These are phyloP conservation scores for Fragaria iinumae DNA, from an alignment of 306 rosid genomes.

Conservation along the genomic window DNA sequence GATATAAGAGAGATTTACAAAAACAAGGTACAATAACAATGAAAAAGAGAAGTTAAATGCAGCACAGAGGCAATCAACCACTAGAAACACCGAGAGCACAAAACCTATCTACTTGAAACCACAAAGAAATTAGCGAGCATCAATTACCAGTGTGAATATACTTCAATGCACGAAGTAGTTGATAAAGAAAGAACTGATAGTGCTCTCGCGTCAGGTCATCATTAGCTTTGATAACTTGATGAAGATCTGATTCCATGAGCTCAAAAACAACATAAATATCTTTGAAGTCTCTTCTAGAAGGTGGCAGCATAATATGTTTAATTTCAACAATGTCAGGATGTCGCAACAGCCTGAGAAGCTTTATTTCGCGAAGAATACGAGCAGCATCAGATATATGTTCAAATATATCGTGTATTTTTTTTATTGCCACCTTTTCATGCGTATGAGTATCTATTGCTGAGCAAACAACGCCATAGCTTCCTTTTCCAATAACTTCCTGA, in stretches of 20 bases:
- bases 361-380: slow-evolving; percentile 97
- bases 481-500: slow-evolving; percentile 91
- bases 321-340: slow-evolving; percentile 99
- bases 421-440: slow-evolving; percentile 86
- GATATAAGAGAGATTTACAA: not conserved
- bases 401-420: slow-evolving; percentile 85
- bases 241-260: slow-evolving; percentile 95
- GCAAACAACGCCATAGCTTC: slow-evolving; percentile 97
- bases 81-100: not conserved
- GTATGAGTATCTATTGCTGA: slow-evolving; percentile 92
- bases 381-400: slow-evolving; percentile 95
- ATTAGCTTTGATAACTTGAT: slow-evolving; percentile 94
- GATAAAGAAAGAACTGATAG: slow-evolving; percentile 92
- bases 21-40: not conserved
- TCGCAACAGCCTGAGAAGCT: slow-evolving; percentile 87
- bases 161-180: slow-evolving; percentile 92
- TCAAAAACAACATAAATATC: slow-evolving; percentile 95
- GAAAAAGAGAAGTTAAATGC: not conserved
- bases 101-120: not conserved
- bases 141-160: slow-evolving; percentile 80
- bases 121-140: slow-evolving; percentile 15
- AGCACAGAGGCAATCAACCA: not conserved
- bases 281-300: slow-evolving; percentile 79
- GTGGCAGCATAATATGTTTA: slow-evolving; percentile 85
- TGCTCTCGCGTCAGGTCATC: slow-evolving; percentile 88